phyloP scores from a whole-genome alignment of 2,329 filamentous ascomycete genomes.

The Cladosporium austrohemisphaericum region DNA sequence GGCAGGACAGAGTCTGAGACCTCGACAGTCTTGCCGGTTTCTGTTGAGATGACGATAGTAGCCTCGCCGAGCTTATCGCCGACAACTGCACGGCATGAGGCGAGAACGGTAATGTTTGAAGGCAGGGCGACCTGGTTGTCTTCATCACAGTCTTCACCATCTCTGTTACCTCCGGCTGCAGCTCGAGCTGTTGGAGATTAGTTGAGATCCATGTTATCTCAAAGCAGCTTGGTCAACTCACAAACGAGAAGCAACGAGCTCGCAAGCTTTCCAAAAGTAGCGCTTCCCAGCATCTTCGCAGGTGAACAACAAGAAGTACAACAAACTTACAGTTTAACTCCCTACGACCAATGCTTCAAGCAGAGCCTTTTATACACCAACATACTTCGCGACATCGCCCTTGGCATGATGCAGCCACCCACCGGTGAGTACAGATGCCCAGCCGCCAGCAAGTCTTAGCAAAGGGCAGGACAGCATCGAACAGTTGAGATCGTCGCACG shows the following conservation, averaged over 20 bases:
- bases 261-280: neutral
- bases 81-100: slow-evolving; percentile 78
- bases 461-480: neutral
- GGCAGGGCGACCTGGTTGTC: neutral
- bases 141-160: neutral
- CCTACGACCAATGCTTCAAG: neutral
- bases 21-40: slow-evolving; percentile 78
- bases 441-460: slow-evolving; percentile 3
- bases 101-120: slow-evolving; percentile 62
- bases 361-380: neutral
- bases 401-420: slow-evolving; percentile 8
- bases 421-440: neutral
- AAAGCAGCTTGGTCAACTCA: neutral
- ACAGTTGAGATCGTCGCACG: slow-evolving; percentile 3
- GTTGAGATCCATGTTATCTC: neutral
- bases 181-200: neutral
- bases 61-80: slow-evolving; percentile 73
- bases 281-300: neutral
- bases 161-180: neutral
- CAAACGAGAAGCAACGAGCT: neutral
- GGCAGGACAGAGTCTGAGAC: slow-evolving; percentile 74
- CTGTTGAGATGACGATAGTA: slow-evolving; percentile 73
- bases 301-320: neutral
- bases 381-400: slow-evolving; percentile 12
- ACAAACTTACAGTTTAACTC: neutral